A percentile compares a stretch with the other conserved stretches of the same genome.
These are phyloP conservation scores for Torulaspora globosa DNA, from an alignment of 1,139 yeast species.

Conservation along the genomic window DNA sequence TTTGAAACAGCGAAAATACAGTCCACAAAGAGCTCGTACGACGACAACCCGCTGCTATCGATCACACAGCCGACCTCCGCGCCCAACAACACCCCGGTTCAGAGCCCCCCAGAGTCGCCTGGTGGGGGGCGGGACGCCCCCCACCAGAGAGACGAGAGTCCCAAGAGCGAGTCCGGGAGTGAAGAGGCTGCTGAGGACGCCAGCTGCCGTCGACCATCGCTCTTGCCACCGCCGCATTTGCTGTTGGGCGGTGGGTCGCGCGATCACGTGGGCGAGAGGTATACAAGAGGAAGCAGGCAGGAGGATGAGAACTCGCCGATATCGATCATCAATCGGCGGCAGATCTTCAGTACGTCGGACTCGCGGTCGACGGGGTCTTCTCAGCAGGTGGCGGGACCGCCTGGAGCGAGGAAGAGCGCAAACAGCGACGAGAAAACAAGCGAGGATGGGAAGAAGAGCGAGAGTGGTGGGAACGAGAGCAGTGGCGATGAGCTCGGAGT, in stretches of 20 bases:
- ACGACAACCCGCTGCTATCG: conserved; percentile 14
- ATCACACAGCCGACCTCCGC: conserved; percentile 25
- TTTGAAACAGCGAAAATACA: conserved; percentile 14
- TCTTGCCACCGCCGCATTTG: conserved; percentile 7
- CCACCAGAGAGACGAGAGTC: not conserved
- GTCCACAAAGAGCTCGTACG: conserved; percentile 18
- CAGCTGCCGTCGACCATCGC: not conserved
- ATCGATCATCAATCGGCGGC: conserved; percentile 19
- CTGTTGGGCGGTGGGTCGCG: conserved; percentile 5
- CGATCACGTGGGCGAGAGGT: conserved; percentile 13
- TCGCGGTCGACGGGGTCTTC: conserved; percentile 18
- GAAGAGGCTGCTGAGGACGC: no score
- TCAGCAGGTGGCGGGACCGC: conserved; percentile 14
- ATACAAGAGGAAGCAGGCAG: not conserved
- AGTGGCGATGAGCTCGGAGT: conserved; percentile 12
- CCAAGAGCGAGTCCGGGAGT: not conserved
- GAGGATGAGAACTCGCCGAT: conserved; percentile 18
- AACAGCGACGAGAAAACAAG: conserved; percentile 1
- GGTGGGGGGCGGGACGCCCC: conserved; percentile 4
- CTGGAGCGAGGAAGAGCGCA: conserved; percentile 1
- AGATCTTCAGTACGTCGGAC: conserved; percentile 20
- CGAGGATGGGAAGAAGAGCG: conserved; percentile 1
- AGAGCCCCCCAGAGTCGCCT: conserved; percentile 21
- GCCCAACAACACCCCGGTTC: conserved; percentile 33
- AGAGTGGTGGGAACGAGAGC: conserved; percentile 5